Evolutionary conservation across 2,329 filamentous ascomycete genomes (phyloP).

Genomic region (Fusarium algeriense): DNA sequence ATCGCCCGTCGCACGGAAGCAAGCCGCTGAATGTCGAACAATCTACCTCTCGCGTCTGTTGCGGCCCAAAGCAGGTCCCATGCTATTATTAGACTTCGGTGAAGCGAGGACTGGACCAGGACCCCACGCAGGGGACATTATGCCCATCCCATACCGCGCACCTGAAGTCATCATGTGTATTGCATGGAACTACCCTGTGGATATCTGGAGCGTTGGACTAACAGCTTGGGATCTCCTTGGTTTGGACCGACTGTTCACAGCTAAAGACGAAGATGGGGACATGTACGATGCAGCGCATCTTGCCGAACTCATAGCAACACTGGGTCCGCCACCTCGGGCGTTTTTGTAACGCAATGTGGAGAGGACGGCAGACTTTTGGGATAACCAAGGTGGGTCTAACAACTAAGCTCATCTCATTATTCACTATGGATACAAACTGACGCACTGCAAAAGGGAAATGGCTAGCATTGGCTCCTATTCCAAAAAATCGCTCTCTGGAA

Average conservation of each 20-base stretch:
- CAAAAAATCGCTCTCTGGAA: slow-evolving; percentile 30
- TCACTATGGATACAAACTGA: background rate
- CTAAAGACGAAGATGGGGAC: slow-evolving; percentile 35
- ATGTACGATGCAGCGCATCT: slow-evolving; percentile 43
- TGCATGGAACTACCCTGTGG: slow-evolving; percentile 44
- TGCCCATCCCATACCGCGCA: slow-evolving; percentile 45
- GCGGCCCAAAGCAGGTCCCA: slow-evolving; percentile 40
- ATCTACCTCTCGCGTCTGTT: slow-evolving; percentile 48
- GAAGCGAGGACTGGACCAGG: slow-evolving; percentile 44
- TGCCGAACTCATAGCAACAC: slow-evolving; percentile 42
- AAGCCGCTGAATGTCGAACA: slow-evolving; percentile 14
- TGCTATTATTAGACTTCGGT: slow-evolving; percentile 49
- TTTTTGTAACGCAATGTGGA: slow-evolving; percentile 28
- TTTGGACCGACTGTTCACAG: slow-evolving; percentile 34
- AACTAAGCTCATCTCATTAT: too few species aligned
- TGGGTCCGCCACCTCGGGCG: slow-evolving; percentile 39
- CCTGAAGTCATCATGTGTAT: slow-evolving; percentile 43
- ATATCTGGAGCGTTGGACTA: slow-evolving; percentile 49
- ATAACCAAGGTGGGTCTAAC: slow-evolving; percentile 38
- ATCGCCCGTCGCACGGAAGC: slow-evolving; percentile 43
- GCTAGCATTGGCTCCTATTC: slow-evolving; percentile 40
- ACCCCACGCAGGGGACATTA: slow-evolving; percentile 48
- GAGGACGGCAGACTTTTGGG: slow-evolving; percentile 40
- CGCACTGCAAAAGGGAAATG: slow-evolving; percentile 30
- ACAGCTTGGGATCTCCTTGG: slow-evolving; percentile 46